These are phyloP conservation scores for Immersiporthe knoxdaviesiana DNA, from an alignment of 2,329 filamentous ascomycete species.

Conservation along the genomic window DNA sequence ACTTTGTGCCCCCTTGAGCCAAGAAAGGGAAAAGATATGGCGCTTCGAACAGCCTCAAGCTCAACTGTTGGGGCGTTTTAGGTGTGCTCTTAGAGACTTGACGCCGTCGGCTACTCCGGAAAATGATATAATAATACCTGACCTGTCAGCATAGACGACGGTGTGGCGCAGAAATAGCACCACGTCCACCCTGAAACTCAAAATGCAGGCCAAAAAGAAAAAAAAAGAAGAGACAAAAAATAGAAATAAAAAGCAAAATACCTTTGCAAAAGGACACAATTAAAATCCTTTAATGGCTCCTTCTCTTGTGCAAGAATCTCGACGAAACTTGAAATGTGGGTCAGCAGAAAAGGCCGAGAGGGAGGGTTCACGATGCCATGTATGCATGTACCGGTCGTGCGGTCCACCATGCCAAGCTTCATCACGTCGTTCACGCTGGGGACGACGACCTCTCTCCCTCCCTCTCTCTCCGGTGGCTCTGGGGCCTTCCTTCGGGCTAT, in stretches of 20 bases:
- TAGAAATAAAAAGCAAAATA: background rate
- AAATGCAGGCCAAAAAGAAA: background rate
- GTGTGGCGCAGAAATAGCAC: background rate
- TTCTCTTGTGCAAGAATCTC: background rate
- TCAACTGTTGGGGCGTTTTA: too few relatives aligned
- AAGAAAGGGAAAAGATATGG: background rate
- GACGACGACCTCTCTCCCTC: background rate
- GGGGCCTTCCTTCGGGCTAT: background rate
- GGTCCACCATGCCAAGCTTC: background rate
- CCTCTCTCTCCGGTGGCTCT: too few relatives aligned
- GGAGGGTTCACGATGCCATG: too few relatives aligned
- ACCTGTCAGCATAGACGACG: background rate
- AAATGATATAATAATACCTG: too few relatives aligned
- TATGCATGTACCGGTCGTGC: background rate
- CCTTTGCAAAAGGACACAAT: background rate
- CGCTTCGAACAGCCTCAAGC: background rate
- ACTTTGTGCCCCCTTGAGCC: background rate
- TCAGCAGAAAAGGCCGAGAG: background rate
- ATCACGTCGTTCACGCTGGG: background rate
- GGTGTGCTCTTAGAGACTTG: background rate
- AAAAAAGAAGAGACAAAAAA: background rate
- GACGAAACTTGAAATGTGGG: background rate
- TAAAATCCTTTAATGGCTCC: background rate
- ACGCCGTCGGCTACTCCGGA: background rate
- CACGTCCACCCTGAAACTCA: background rate